Conservation (phyloP, 495 filamentous ascomycete genomes). For the Daldinia vernicosa region DNA sequence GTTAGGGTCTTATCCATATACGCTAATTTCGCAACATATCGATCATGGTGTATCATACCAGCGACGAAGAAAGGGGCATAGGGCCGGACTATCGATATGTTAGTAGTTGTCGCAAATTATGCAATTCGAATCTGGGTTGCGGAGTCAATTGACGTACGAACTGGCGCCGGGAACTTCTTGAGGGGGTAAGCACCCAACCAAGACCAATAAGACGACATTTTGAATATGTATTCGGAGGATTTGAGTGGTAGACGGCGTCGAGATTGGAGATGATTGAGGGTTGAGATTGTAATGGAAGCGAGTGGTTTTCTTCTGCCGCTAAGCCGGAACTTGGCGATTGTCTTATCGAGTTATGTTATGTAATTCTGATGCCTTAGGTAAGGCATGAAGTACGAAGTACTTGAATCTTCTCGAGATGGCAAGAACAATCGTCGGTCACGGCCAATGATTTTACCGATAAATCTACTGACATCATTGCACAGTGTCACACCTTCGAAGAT, state of each 20-base stretch:
- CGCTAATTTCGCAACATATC: not conserved
- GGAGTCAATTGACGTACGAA: constrained; percentile 71
- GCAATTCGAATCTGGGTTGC: constrained; percentile 1
- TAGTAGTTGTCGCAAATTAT: constrained; percentile 37
- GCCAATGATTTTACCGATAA: constrained; percentile 22
- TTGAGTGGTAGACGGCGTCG: constrained; percentile 37
- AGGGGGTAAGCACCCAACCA: constrained; percentile 69
- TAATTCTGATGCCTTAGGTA: not conserved
- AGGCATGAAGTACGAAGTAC: too few species aligned
- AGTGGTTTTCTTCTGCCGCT: constrained; percentile 55
- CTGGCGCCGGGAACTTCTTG: constrained; percentile 90
- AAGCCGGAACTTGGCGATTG: constrained; percentile 22
- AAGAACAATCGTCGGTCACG: too few species aligned
- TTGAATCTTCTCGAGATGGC: too few species aligned
- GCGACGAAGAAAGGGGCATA: constrained; percentile 92
- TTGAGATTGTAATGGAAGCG: constrained; percentile 41
- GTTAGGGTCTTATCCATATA: constrained; percentile 15
- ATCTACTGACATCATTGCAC: constrained; percentile 32
- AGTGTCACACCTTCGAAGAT: constrained; percentile 4
- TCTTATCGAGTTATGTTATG: constrained; percentile 12
- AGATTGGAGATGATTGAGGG: constrained; percentile 37
- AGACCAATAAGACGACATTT: too few species aligned
- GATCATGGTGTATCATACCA: constrained; percentile 69
- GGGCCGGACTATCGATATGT: constrained; percentile 72
- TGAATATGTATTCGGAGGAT: constrained; percentile 52